Conservation (phyloP, 352 stramenopile species). For the Phytophthora idaei region DNA sequence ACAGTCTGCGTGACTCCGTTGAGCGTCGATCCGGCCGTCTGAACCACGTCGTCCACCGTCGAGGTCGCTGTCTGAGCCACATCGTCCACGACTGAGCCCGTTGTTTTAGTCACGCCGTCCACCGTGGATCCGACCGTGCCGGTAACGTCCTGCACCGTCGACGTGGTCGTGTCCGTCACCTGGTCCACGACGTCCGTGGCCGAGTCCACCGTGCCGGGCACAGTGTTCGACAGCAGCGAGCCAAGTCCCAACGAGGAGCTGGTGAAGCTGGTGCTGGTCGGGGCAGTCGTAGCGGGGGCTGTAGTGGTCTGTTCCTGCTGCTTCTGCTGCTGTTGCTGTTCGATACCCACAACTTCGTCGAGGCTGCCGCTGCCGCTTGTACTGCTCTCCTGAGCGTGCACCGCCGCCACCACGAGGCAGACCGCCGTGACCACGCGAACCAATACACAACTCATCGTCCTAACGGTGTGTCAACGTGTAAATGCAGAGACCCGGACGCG, state of each 20-base stretch:
- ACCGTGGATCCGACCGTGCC: conserved; percentile 8
- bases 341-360: conserved; percentile 21
- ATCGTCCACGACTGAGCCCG: neutral
- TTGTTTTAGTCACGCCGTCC: neutral
- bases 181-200: conserved; percentile 18
- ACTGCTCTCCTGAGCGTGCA: conserved; percentile 19
- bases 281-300: conserved; percentile 1
- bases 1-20: neutral
- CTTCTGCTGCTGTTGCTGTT: conserved; percentile 12
- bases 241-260: conserved; percentile 17
- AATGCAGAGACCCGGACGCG: neutral
- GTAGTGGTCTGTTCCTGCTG: conserved; percentile 13
- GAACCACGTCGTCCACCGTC: neutral
- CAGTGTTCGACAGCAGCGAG: conserved; percentile 24
- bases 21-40: conserved; percentile 6
- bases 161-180: neutral
- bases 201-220: conserved; percentile 25
- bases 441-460: conserved; percentile 26
- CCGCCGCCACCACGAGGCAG: conserved; percentile 27
- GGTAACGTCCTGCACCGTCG: conserved; percentile 6
- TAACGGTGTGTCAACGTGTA: neutral
- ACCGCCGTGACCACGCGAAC: conserved; percentile 29
- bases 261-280: conserved; percentile 20
- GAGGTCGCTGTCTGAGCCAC: neutral
- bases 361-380: conserved; percentile 26